These are phyloP conservation scores for Chaetomium fimeti DNA, from an alignment of 495 filamentous ascomycete genomes.

Conservation along the genomic window DNA sequence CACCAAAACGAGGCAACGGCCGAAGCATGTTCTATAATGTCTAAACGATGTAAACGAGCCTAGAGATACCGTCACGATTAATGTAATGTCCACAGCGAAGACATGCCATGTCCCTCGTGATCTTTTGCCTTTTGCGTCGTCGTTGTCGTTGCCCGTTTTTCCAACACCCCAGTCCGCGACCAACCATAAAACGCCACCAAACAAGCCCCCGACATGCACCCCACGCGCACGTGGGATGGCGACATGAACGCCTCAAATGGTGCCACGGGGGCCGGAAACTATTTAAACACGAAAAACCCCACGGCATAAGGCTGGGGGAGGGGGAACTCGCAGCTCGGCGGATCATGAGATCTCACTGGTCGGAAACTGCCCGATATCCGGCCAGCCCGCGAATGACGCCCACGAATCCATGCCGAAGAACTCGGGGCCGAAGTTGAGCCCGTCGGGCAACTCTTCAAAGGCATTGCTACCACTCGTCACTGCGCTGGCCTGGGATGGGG, in stretches of 20 bases:
- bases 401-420: constrained; percentile 30
- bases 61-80: constrained; percentile 3
- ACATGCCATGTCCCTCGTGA: not conserved
- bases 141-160: not conserved
- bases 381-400: constrained; percentile 26
- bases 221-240: constrained; percentile 27
- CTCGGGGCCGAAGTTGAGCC: constrained; percentile 32
- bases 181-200: constrained; percentile 12
- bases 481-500: constrained; percentile 30
- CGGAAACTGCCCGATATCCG: constrained; percentile 22
- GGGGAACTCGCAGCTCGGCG: not conserved
- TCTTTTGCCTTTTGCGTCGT: not conserved
- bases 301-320: not conserved
- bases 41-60: constrained; percentile 12
- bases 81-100: constrained; percentile 1
- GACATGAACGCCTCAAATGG: constrained; percentile 25
- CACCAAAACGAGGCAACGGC: not conserved
- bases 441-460: constrained; percentile 33
- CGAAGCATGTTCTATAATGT: constrained; percentile 15
- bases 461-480: constrained; percentile 33
- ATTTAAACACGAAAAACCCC: constrained; percentile 9
- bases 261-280: constrained; percentile 2
- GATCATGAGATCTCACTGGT: constrained; percentile 9
- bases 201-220: constrained; percentile 13
- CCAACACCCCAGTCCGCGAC: not conserved